These are phyloP conservation scores for Cutaneotrichosporon spelunceum DNA, from an alignment of 1,284 basidiomycete genomes.

Conservation along the genomic window DNA sequence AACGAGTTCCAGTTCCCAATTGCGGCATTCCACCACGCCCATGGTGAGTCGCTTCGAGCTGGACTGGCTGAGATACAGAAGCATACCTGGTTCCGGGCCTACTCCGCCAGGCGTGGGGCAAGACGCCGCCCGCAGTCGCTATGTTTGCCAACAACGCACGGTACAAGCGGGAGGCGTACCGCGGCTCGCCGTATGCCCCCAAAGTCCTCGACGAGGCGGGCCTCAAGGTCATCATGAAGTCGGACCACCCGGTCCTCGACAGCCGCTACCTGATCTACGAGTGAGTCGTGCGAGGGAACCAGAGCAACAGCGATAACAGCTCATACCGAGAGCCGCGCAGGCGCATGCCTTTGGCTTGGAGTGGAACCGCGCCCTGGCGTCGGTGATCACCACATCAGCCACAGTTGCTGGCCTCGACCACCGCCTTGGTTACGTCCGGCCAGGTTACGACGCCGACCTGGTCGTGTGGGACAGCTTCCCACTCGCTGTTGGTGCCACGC, in stretches of 20 bases:
- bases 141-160: conserved; percentile 63
- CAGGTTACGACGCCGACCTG: conserved; percentile 62
- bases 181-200: conserved; percentile 79
- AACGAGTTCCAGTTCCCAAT: conserved; percentile 64
- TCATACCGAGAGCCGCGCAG: conserved; percentile 61
- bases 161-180: conserved; percentile 81
- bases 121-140: conserved; percentile 63
- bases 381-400: conserved; percentile 76
- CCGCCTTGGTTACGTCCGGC: conserved; percentile 69
- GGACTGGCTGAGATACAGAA: conserved; percentile 49
- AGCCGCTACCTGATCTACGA: conserved; percentile 76
- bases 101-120: conserved; percentile 51
- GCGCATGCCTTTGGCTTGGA: conserved; percentile 67
- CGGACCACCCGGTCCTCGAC: conserved; percentile 65
- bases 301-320: not conserved
- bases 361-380: conserved; percentile 50
- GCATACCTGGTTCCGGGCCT: conserved; percentile 75
- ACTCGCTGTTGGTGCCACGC: conserved; percentile 62
- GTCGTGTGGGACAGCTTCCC: conserved; percentile 88
- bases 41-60: conserved; percentile 28
- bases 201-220: conserved; percentile 72
- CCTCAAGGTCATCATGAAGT: conserved; percentile 65
- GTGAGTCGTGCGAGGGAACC: conserved; percentile 14
- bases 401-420: conserved; percentile 73
- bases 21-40: conserved; percentile 54